Evolutionary conservation across 345 rosid species (phyloP), one percentile per base, ranked within the genome.

Genomic region (Anacardium occidentale): DNA sequence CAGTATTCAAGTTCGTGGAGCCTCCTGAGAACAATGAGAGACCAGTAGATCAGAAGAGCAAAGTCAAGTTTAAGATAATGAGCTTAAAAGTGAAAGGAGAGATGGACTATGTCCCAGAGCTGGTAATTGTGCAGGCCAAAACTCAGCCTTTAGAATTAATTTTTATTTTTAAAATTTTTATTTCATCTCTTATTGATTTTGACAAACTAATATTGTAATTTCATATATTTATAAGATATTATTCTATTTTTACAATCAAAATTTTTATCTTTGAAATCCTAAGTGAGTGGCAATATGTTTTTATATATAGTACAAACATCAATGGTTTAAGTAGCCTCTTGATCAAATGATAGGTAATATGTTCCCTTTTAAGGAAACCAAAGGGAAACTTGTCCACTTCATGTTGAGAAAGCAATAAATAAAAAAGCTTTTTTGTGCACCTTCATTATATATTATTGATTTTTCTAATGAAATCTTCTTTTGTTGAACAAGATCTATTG

Each of bases 1-100:
- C 83, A 90, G 96, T 90, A 10, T 90, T 90, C 85, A 90, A 90
- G 78, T 90, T 90, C 76, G 96, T 90, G 75, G 96, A 90, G 81
- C 86, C 74, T 18, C 93, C 90, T 5, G 96, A 90, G 80, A 88
- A 79, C 24, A 84, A 84, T 57, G 93, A 84, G 81, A 85, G 82
- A 61, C 85, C 89, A 53, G 68, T 73, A 50, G 88, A 79, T n/a
- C 89, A 84, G 80, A 88, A 85, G 77, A 82, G 83, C 84, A 81
- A 62, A 72, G 92, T 84, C 66, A 90, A 90, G 78, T 88, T 90
- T 79, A 90, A 90, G 80, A 90, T 90, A 68, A 78, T 86, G 91
- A 90, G 96, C 79, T 71, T 90, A 76, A 90, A 88, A 84, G 85
- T 88, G 67, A 83, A 86, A 74, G 90, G 83, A 58, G 74, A 69